Evolutionary conservation across 202 grass and related monocot genomes (phyloP), one percentile per base, ranked within the genome.

Genomic region (Panicum virgatum): DNA sequence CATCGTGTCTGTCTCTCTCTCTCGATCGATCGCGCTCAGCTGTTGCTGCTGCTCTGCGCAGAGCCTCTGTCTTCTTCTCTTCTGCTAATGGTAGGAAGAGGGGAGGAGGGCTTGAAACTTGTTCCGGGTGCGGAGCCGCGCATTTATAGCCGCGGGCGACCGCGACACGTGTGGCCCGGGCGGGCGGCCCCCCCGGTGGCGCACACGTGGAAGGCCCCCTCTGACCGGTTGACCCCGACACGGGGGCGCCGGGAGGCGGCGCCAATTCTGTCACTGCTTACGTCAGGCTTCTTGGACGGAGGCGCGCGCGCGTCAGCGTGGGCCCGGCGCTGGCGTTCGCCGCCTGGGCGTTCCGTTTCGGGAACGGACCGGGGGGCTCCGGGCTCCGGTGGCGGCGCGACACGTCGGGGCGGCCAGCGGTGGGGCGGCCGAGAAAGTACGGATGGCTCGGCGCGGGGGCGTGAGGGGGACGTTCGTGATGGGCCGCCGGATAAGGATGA

Each of bases 191-290:
- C 61, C 59, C 30, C 39, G 62, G 52, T 73, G 76, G 67, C 30
- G 13, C 83, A 47, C 75, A 75, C 81, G 72, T 54, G 82, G 77
- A 70, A 70, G 70, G 6, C 16, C 2, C 9, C 23, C 25, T 36
- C 80, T 78, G 83, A 89, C 86, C 72, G 34, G n/a, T 65, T 76
- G 80, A 83, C 58, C 51, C 1, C 6, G 60, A 84, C 80, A 88
- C 88, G 90, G 86, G 88, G 84, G 23, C 58, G 40, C 45, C 29
- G 39, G 11, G 59, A 47, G 84, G 84, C 69, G 78, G 79, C 85
- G 69, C 79, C 25, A 74, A 73, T 91, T 77, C 59, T 83, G 93
- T 96, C 93, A 96, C 78, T 88, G 93, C 90, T 89, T 96, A 93
- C 93, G 93, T 89, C 73, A 85, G 11, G 0, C 1, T 52, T 87